phyloP scores from a whole-genome alignment of 768 basidiomycete genomes.

The Leucocoprinus leucothites region DNA sequence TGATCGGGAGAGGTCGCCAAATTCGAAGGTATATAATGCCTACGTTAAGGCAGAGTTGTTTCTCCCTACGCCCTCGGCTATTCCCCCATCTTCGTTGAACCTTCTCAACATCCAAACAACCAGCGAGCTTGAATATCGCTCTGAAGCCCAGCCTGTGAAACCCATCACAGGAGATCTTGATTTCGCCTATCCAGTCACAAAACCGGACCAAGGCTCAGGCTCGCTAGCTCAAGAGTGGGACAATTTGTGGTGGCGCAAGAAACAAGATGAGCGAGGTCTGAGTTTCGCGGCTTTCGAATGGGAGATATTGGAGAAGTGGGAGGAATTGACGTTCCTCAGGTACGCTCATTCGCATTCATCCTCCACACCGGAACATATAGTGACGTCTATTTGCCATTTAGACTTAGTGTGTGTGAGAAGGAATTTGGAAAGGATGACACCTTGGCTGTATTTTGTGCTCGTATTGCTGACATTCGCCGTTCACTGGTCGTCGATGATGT shows the following conservation, averaged over 20 bases:
- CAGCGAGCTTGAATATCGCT: constrained; percentile 1
- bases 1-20: constrained; percentile 22
- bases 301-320: constrained; percentile 38
- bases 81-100: not conserved
- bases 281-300: constrained; percentile 47
- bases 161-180: constrained; percentile 7
- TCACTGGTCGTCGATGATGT: constrained; percentile 19
- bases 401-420: constrained; percentile 36
- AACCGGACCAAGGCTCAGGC: not conserved
- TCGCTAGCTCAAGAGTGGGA: constrained; percentile 14
- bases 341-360: constrained; percentile 19
- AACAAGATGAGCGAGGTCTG: constrained; percentile 35
- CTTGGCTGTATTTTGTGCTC: constrained; percentile 53
- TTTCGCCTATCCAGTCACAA: not conserved
- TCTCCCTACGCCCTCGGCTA: constrained; percentile 23
- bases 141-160: not conserved
- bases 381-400: constrained; percentile 14
- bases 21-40: constrained; percentile 32
- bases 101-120: not conserved
- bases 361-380: not conserved
- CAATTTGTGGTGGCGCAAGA: constrained; percentile 42
- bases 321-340: constrained; percentile 54
- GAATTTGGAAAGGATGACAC: constrained; percentile 42
- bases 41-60: constrained; percentile 47
- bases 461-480: constrained; percentile 35